Evolutionary conservation across 106 monocot genomes (phyloP), one percentile per base, ranked within the genome.

Genomic region (Allium cepa): DNA sequence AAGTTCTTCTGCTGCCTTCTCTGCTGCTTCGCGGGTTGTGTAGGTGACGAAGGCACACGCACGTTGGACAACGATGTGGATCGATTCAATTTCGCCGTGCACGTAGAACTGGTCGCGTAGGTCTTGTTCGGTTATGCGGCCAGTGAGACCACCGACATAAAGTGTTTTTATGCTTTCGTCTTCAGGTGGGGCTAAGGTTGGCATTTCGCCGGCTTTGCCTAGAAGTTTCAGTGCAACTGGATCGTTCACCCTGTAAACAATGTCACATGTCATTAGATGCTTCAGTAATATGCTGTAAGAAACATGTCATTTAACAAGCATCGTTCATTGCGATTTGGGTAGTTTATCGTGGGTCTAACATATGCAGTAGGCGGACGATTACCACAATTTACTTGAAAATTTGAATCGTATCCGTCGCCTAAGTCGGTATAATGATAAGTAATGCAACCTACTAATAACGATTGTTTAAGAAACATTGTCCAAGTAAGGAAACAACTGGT

Each of bases 201-300:
- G 85, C 97, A 99, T 99, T 66, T 99, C 97, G 47, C 97, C 97
- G 5, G 93, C 97, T 90, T 93, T 99, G 69, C 66, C 69, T 15
- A 99, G 78, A 4, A 99, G 87, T 83, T 99, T 99, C 36, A 90
- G 62, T 13, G 99, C 99, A 65, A 99, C 99, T 9, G 99, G 99
- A 60, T 99, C 99, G 59, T 99, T 99, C 17, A 99, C 83, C 59
- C 53, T 55, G 53, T 2, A 2, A 55, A 15, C 3, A 8, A 11
- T 3, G 53, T 55, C 7, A 22, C 36, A 36, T 36, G 36, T 36
- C 36, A 36, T 36, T 36, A 36, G 36, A 36, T 36, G 3, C 3
- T 36, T 36, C 4, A 36, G 36, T 36, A 1, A 36, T 36, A 36
- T 36, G 36, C 5, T 36, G 36, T 36, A 36, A 36, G 36, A 36